phyloP scores from a whole-genome alignment of 164 flowering plant species.

The Cinnamomum chago region DNA sequence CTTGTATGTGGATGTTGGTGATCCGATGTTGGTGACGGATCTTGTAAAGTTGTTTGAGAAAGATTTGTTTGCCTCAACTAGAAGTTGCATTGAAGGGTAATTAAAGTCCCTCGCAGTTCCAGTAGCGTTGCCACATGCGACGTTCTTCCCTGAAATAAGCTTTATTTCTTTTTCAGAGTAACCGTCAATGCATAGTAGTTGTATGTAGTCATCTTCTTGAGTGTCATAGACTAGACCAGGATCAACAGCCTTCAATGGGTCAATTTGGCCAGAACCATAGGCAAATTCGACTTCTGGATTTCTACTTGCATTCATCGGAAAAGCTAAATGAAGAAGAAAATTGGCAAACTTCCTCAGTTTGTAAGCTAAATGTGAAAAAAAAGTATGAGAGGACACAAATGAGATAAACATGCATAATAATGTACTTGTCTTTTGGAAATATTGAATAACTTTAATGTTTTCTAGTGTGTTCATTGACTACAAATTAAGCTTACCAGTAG shows the following conservation, averaged over 20 bases:
- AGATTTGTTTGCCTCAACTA: constrained; percentile 1
- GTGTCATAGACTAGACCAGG: constrained; percentile 40
- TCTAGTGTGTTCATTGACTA: neutral
- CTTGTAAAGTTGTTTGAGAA: constrained; percentile 39
- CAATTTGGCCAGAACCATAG: constrained; percentile 27
- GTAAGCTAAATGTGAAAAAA: neutral
- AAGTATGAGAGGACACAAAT: neutral
- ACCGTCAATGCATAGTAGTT: constrained; percentile 20
- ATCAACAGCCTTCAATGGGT: constrained; percentile 27
- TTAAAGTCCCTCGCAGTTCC: constrained; percentile 52
- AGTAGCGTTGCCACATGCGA: constrained; percentile 25
- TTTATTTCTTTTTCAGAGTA: neutral
- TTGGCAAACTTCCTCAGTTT: neutral
- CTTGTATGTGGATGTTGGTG: constrained; percentile 32
- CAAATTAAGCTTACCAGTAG: constrained; percentile 2
- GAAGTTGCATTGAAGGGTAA: constrained; percentile 59
- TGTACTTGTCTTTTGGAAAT: neutral
- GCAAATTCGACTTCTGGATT: constrained; percentile 8
- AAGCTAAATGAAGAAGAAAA: neutral
- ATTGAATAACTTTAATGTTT: no score
- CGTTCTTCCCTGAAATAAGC: constrained; percentile 11
- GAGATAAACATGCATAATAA: neutral
- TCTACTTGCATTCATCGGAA: neutral
- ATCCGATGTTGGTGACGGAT: constrained; percentile 52
- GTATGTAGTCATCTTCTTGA: constrained; percentile 18